Conservation (phyloP, 106 monocot species). For the Alisma plantagoaquatica region DNA sequence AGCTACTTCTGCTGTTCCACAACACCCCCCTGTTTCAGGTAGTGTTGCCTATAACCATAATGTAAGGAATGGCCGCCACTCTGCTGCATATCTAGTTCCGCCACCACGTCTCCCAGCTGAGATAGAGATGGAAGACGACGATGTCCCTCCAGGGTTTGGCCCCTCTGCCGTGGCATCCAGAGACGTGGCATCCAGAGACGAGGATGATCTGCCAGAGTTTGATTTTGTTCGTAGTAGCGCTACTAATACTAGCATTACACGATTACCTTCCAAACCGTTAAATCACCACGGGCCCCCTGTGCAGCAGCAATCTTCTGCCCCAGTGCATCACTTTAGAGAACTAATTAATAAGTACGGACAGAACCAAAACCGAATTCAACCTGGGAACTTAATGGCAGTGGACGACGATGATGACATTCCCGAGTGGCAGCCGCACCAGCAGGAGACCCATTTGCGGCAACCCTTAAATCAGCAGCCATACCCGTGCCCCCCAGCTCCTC, state of each 20-base stretch:
- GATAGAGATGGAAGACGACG: conserved; percentile 23
- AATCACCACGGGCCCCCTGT: background rate
- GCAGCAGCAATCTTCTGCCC: conserved; percentile 2
- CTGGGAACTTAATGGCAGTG: conserved; percentile 36
- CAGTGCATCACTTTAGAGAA: conserved; percentile 47
- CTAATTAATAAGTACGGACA: conserved; percentile 72
- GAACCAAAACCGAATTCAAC: conserved; percentile 8
- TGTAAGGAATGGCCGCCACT: background rate
- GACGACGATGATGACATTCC: conserved; percentile 69
- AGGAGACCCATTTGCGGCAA: too few relatives aligned
- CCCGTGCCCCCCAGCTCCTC: too few relatives aligned
- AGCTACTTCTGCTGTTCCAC: background rate
- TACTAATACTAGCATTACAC: conserved; percentile 8
- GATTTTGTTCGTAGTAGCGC: conserved; percentile 60
- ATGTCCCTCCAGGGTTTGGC: conserved; percentile 89
- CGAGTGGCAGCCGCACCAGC: conserved; percentile 42
- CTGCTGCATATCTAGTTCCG: background rate
- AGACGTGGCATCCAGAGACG: conserved; percentile 24
- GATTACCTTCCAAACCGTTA: background rate
- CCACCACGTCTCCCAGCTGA: conserved; percentile 3
- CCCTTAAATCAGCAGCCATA: too few relatives aligned
- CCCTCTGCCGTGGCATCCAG: conserved; percentile 14
- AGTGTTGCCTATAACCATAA: too few relatives aligned
- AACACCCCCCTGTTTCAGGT: background rate
- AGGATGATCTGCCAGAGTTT: conserved; percentile 88